phyloP scores from a whole-genome alignment of 2,329 filamentous ascomycete genomes.

The Penicillium sp. region DNA sequence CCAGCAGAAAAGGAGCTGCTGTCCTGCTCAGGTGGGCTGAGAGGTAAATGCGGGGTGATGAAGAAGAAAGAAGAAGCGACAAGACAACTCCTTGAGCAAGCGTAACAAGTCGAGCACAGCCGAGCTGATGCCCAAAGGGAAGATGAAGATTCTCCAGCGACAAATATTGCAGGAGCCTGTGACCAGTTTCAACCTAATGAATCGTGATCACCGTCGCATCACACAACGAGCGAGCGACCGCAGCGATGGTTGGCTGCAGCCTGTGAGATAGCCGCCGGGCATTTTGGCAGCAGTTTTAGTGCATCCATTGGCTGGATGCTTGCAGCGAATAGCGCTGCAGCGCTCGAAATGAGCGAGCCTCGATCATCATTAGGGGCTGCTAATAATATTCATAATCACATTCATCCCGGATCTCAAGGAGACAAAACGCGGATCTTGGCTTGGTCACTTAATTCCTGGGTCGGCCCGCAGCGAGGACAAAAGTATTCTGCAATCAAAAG shows the following conservation, averaged over 20 bases:
- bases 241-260: conserved; percentile 15
- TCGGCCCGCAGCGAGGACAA: conserved; percentile 15
- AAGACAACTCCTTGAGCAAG: neutral
- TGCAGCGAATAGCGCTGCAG: conserved; percentile 15
- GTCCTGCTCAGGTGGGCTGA: conserved; percentile 13
- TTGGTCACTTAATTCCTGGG: neutral
- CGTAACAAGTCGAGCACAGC: neutral
- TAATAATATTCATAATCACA: conserved; percentile 13
- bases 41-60: conserved; percentile 11
- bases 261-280: conserved; percentile 25
- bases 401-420: neutral
- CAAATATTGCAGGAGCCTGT: conserved; percentile 4
- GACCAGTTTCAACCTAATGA: conserved; percentile 3
- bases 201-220: conserved; percentile 12
- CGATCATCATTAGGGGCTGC: neutral
- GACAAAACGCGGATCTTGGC: neutral
- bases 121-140: neutral
- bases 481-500: neutral
- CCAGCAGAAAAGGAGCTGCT: conserved; percentile 18
- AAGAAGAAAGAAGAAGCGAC: conserved; percentile 14
- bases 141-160: neutral
- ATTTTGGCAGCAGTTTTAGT: conserved; percentile 10
- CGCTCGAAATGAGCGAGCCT: neutral
- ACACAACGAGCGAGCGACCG: conserved; percentile 13
- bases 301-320: conserved; percentile 21